These are phyloP conservation scores for Dalbergia cultrata DNA, from an alignment of 306 rosid species.

Conservation along the genomic window DNA sequence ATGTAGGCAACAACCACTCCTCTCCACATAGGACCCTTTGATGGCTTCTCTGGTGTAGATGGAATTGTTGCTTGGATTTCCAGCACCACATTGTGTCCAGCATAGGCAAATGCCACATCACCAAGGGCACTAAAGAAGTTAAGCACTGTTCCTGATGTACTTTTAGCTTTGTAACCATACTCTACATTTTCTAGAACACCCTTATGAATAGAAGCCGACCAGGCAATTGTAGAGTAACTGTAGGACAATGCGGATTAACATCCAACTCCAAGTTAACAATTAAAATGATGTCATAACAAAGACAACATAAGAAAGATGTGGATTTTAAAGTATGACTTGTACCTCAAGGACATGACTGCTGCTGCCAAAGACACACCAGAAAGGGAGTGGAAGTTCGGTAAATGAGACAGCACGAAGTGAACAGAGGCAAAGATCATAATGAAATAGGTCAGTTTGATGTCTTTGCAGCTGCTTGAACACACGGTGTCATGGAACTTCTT, in stretches of 20 bases:
- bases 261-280: not conserved
- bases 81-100: constrained; percentile 82
- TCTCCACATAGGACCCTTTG: constrained; percentile 84
- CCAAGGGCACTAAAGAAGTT: constrained; percentile 75
- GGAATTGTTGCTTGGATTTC: constrained; percentile 95
- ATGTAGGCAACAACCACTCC: constrained; percentile 74
- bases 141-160: constrained; percentile 53
- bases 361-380: constrained; percentile 77
- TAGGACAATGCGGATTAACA: constrained; percentile 21
- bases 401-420: constrained; percentile 77
- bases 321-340: not conserved
- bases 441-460: constrained; percentile 65
- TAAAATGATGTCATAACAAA: not conserved
- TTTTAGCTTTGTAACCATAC: constrained; percentile 51
- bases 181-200: constrained; percentile 62
- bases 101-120: constrained; percentile 74
- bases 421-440: constrained; percentile 83
- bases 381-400: constrained; percentile 77
- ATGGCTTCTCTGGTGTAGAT: constrained; percentile 77
- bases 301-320: not conserved
- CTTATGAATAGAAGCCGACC: constrained; percentile 66
- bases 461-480: constrained; percentile 47
- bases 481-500: constrained; percentile 64
- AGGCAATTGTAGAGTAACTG: constrained; percentile 84
- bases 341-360: constrained; percentile 87